Evolutionary conservation across 371 early-diverging fungal genomes (phyloP), one percentile per base, ranked within the genome.

Genomic region (Polyrhizophydium stewartii): DNA sequence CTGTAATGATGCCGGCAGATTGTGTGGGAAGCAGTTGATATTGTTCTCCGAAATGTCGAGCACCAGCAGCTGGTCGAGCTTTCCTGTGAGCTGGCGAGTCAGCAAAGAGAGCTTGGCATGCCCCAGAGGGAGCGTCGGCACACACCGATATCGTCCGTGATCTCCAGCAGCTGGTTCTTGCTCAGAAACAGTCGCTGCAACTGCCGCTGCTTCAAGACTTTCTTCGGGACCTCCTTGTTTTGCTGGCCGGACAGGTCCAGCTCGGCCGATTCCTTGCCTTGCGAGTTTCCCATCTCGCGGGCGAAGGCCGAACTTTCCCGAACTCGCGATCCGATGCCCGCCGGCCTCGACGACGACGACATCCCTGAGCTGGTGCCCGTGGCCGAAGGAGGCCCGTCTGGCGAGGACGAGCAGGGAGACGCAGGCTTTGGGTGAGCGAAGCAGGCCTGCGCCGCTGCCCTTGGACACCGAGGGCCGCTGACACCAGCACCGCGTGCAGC

Each of bases 11-110:
- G 38, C 40, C 17, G 76, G 74, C n/a, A 78, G 50, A 17, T 64
- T 38, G 22, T 63, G 58, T 7, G 79, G 79, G 56, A 78, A 76
- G 62, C 49, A 63, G 56, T 69, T 78, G 63, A 78, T 63, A 32
- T 63, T 65, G 62, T 78, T 78, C 17, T 69, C 25, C 10, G 73
- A 68, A 30, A 78, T 60, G 55, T 76, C 65, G 19, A 77, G 59
- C 21, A 55, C 35, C 35, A 58, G 53, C 27, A 68, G 67, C 30
- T 27, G 19, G 12, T 13, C 17, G 13, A 64, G 60, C 35, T 35
- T 35, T 3, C 35, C 35, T 35, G 35, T 3, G 3, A 13, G 3
- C 3, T 35, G 35, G 7, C 3, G 3, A 35, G 7, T 3, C 35
- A 35, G 35, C 35, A 35, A 35, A 35, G 35, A 35, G 13, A 35